A percentile compares a stretch with the other conserved stretches of the same genome.
These are phyloP conservation scores for Elongisporangium prolatum DNA, from an alignment of 352 stramenopile species.

Conservation along the genomic window DNA sequence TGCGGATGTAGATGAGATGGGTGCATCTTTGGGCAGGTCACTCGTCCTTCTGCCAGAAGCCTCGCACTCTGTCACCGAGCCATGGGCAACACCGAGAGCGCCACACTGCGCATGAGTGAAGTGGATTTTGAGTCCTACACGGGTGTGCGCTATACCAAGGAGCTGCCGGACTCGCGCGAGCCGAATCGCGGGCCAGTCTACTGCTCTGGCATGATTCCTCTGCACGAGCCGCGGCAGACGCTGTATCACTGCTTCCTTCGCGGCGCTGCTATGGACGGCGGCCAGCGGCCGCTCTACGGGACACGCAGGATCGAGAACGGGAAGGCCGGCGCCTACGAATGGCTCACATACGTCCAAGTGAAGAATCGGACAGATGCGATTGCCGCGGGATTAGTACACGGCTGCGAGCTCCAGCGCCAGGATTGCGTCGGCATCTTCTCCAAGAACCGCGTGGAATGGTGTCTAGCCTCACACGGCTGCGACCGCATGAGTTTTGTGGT, in stretches of 20 bases:
- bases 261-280: conserved; percentile 14
- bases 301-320: conserved; percentile 38
- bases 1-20: background rate
- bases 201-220: conserved; percentile 4
- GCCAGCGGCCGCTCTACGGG: conserved; percentile 29
- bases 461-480: conserved; percentile 40
- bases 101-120: background rate
- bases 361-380: conserved; percentile 31
- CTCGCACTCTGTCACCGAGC: background rate
- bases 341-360: conserved; percentile 53
- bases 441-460: conserved; percentile 76
- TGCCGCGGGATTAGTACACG: conserved; percentile 29
- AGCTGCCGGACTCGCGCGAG: conserved; percentile 17
- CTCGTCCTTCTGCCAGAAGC: background rate
- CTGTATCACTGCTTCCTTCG: conserved; percentile 16
- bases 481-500: conserved; percentile 63
- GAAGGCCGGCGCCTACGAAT: conserved; percentile 40
- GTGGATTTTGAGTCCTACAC: conserved; percentile 11
- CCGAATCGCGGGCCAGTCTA: conserved; percentile 15
- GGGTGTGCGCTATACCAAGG: conserved; percentile 19
- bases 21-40: background rate
- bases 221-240: conserved; percentile 9
- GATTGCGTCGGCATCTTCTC: conserved; percentile 54
- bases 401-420: conserved; percentile 33
- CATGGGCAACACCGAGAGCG: background rate